Conservation (phyloP, 768 basidiomycete genomes). For the Trametes cinnabarina region DNA sequence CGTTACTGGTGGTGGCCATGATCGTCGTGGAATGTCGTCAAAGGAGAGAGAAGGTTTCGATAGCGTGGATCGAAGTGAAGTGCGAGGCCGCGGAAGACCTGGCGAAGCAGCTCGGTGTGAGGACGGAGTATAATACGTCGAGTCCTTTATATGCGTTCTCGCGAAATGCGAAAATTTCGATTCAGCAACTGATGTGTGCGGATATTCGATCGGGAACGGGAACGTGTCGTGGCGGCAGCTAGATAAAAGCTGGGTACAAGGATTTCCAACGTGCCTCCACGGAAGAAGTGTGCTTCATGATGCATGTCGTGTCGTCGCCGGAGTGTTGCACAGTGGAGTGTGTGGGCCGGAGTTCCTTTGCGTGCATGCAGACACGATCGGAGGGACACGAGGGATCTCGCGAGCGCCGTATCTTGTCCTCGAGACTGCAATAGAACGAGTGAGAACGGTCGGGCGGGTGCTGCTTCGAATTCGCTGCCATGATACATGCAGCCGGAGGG, state of each 20-base stretch:
- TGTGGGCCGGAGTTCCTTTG: constrained; percentile 54
- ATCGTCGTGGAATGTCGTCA: constrained; percentile 29
- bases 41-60: constrained; percentile 22
- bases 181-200: constrained; percentile 48
- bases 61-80: constrained; percentile 14
- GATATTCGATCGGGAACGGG: constrained; percentile 64
- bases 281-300: constrained; percentile 63
- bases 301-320: constrained; percentile 42
- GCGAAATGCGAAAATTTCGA: constrained; percentile 45
- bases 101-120: constrained; percentile 17
- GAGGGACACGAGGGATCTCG: constrained; percentile 54
- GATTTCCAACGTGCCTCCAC: constrained; percentile 63
- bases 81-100: constrained; percentile 17
- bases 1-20: constrained; percentile 47
- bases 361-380: constrained; percentile 62
- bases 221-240: constrained; percentile 78
- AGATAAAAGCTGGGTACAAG: constrained; percentile 68
- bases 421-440: constrained; percentile 32
- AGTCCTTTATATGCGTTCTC: constrained; percentile 50
- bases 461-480: constrained; percentile 11
- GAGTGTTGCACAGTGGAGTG: constrained; percentile 71
- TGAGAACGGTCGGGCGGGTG: constrained; percentile 16
- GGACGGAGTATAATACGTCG: constrained; percentile 9
- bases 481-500: not conserved
- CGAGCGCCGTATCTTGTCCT: constrained; percentile 43